Conservation (phyloP, 2,329 filamentous ascomycete species). For the Periconia digitata region DNA sequence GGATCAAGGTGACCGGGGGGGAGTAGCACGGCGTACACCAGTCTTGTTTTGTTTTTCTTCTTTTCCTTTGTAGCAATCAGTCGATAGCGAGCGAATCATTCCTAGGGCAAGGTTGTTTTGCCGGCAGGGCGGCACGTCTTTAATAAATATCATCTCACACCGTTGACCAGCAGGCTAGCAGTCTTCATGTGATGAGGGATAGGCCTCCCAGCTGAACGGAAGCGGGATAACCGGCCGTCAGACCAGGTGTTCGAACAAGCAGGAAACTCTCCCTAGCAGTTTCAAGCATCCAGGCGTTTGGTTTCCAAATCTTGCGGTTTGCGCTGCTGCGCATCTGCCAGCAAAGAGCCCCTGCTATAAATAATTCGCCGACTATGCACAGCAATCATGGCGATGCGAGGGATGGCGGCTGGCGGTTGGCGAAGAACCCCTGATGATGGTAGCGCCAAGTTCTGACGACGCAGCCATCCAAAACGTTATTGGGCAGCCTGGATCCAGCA, state of each 20-base stretch:
- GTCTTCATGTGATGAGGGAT: not conserved
- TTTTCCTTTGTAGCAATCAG: not conserved
- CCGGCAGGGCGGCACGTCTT: not conserved
- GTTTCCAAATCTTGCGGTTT: too few relatives aligned
- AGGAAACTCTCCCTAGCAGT: too few relatives aligned
- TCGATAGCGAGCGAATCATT: not conserved
- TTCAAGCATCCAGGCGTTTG: not conserved
- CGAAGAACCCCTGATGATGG: constrained; percentile 12
- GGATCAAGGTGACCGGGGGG: too few relatives aligned
- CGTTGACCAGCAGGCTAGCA: not conserved
- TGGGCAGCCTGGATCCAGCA: not conserved
- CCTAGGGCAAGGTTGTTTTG: not conserved
- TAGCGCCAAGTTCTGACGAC: constrained; percentile 9
- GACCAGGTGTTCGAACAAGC: constrained; percentile 1
- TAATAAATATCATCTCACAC: constrained; percentile 2
- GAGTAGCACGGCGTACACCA: too few relatives aligned
- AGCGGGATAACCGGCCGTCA: not conserved
- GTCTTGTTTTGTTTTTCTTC: not conserved
- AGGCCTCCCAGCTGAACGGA: not conserved
- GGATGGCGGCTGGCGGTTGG: constrained; percentile 8
- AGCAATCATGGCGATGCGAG: not conserved
- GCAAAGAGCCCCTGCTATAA: not conserved
- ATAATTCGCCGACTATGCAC: not conserved
- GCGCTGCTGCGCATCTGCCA: not conserved
- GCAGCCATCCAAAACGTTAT: not conserved